A percentile compares a stretch with the other conserved stretches of the same genome.
phyloP scores from a whole-genome alignment of 768 basidiomycete species.

The Rhizopogon salebrosus region DNA sequence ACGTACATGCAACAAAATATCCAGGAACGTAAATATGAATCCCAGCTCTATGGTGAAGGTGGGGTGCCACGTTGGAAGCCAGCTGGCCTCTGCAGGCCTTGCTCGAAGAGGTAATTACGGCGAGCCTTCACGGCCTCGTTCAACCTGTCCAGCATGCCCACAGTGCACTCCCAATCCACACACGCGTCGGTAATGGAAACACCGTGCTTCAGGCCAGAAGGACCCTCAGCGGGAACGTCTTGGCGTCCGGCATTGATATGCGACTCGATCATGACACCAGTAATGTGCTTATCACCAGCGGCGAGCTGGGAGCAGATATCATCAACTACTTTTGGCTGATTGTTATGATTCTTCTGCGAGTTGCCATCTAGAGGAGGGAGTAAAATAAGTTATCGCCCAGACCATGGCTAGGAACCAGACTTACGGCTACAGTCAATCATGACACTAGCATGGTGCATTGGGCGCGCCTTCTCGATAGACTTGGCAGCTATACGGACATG shows the following conservation, averaged over 20 bases:
- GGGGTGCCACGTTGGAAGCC: slow-evolving; percentile 19
- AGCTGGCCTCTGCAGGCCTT: slow-evolving; percentile 20
- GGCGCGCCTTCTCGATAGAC: slow-evolving; percentile 60
- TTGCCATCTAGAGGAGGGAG: slow-evolving; percentile 67
- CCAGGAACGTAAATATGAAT: not conserved
- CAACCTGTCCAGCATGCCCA: slow-evolving; percentile 67
- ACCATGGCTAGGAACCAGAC: slow-evolving; percentile 21
- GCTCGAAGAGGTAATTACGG: slow-evolving; percentile 19
- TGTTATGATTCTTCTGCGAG: slow-evolving; percentile 90
- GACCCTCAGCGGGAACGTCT: slow-evolving; percentile 75
- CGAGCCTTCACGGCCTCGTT: slow-evolving; percentile 40
- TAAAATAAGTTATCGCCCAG: not conserved
- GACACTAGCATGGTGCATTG: slow-evolving; percentile 52
- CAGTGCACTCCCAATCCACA: slow-evolving; percentile 78
- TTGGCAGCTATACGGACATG: slow-evolving; percentile 61
- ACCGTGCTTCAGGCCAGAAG: slow-evolving; percentile 64
- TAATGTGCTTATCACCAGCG: slow-evolving; percentile 65
- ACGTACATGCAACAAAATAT: not conserved
- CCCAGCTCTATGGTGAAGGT: slow-evolving; percentile 8
- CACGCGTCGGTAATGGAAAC: slow-evolving; percentile 93
- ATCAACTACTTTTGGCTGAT: slow-evolving; percentile 79
- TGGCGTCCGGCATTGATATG: slow-evolving; percentile 90
- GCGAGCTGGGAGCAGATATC: slow-evolving; percentile 70
- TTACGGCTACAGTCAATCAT: slow-evolving; percentile 86
- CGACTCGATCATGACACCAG: slow-evolving; percentile 96